Conservation (phyloP, 1,284 basidiomycete genomes). For the Moesziomyces globuligerus region DNA sequence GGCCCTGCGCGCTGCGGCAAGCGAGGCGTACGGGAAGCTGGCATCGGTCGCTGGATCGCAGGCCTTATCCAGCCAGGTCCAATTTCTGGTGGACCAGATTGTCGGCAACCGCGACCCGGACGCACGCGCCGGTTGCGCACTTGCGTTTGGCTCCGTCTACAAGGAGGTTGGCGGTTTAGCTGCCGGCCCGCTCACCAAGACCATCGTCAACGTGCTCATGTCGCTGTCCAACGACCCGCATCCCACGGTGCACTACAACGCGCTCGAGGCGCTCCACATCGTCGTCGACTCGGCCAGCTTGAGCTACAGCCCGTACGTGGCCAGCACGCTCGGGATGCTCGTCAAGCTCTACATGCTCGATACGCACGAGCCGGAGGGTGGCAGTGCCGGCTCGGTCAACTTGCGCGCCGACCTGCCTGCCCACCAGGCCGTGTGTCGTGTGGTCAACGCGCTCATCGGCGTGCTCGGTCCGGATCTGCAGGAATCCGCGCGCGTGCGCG, state of each 20-base stretch:
- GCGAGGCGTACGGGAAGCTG: constrained; percentile 88
- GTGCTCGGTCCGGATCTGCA: constrained; percentile 95
- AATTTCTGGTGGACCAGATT: constrained; percentile 92
- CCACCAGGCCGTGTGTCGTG: constrained; percentile 88
- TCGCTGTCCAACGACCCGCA: constrained; percentile 95
- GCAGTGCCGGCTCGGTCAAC: constrained; percentile 80
- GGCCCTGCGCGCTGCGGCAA: constrained; percentile 80
- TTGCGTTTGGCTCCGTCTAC: constrained; percentile 94
- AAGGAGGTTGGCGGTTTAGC: constrained; percentile 90
- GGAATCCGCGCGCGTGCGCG: constrained; percentile 81
- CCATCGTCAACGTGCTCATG: constrained; percentile 94
- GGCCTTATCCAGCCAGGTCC: constrained; percentile 88
- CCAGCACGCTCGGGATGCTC: constrained; percentile 87
- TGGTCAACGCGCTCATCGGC: constrained; percentile 90
- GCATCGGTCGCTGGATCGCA: constrained; percentile 84
- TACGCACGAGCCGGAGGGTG: constrained; percentile 93
- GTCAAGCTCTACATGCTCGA: constrained; percentile 90
- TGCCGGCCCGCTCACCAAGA: constrained; percentile 92
- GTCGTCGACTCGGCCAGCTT: constrained; percentile 93
- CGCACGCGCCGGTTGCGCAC: constrained; percentile 89
- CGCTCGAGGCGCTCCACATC: constrained; percentile 82
- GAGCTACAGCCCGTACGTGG: constrained; percentile 88
- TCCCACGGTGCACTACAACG: constrained; percentile 93
- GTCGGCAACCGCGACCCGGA: constrained; percentile 94
- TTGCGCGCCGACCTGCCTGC: constrained; percentile 88